Base-by-base conservation (phyloP, 1,139 yeast genomes). In the Pneumocystis wakefieldiae region DNA sequence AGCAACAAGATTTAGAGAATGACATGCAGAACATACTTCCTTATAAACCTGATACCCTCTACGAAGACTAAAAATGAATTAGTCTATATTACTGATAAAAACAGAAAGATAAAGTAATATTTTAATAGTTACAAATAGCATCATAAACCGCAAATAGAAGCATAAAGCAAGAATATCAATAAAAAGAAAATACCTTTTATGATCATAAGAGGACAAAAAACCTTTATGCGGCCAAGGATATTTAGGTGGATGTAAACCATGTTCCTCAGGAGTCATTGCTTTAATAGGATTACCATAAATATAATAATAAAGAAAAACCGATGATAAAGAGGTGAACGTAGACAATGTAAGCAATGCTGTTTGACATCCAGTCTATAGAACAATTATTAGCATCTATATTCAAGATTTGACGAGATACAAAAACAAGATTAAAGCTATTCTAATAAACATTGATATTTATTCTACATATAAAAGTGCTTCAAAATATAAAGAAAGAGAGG, bases 1-100 rank as follows among this genome's bases (percentile, higher is more conserved):
- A 63, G 97, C 69, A 71, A 94, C 87, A 80, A 96, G 86, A 75
- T 90, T 92, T 73, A 92, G 80, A 37, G 98, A 91, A 79, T 92
- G 99, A 78, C 99, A 92, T 67, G 97, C 92, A 67, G 98, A 95
- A 82, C 99, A 92, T 66, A 92, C 98, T 78, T 92, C 99, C 77
- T 90, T 87, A 82, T 92, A 92, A 67, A 92, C 99, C 77, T 90
- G 97, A 85, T 86, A 92, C 71, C 99, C 99, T 83, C 99, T 90
- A 82, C 99, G 88, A 73, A 92, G 59, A 61, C 70, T 68, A 36
- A 28, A 48, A 19, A 48, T 12, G n/a, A 48, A 24, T 48, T 48
- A 35, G 28, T 6, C 19, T n/a, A 62, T 59, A 38, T 24, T 1
- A 14, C 58, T 36, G 12, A 15, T 19, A 5, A 8, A 7, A 24